Evolutionary conservation across 495 filamentous ascomycete genomes (phyloP), one percentile per base, ranked within the genome.

Genomic region (Penicillium canescens): DNA sequence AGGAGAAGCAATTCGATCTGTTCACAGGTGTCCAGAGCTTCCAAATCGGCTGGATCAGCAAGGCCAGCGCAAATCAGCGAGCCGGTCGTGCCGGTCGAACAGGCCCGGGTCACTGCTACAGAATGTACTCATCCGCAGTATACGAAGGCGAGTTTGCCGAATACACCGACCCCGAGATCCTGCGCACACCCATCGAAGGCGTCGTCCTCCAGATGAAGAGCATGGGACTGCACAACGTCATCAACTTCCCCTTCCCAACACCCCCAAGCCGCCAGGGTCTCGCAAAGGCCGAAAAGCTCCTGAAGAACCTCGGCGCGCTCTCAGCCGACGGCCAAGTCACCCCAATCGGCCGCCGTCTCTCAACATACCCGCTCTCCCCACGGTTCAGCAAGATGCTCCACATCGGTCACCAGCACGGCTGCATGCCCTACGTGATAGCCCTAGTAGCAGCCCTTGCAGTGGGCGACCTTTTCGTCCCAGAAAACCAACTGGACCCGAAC

Each of bases 181-280:
- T 95, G 33, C 83, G 92, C 8, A 96, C 92, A 72, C 95, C 95
- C 13, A 90, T 97, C 38, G 95, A 99, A 68, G 81, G 85, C 50
- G 87, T 97, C 13, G 92, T 98, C 6, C 79, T 99, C 8, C 92
- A 96, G 64, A 87, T 99, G 62, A 98, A 97, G 75, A 86, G 87
- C 56, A 96, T 98, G 91, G 90, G 90, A 51, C 78, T 97, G 20
- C 89, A 92, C 56, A 87, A 92, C 49, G 88, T 98, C 3, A 83
- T 87, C 63, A 96, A 92, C 62, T 99, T 99, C 68, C 95, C 94
- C n/a, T 99, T 98, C 67, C 95, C 95, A 7, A 96, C 95, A 3
- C 86, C 91, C 6, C 95, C 94, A 16, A 88, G 91, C 55, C 85
- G 86, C 12, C 76, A 86, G 53, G 90, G 86, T 55, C 78, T 99